Percentiles rank a stretch among this genome's conserved stretches.
phyloP scores from a whole-genome alignment of 495 filamentous ascomycete genomes.

The Amorphotheca resinae region DNA sequence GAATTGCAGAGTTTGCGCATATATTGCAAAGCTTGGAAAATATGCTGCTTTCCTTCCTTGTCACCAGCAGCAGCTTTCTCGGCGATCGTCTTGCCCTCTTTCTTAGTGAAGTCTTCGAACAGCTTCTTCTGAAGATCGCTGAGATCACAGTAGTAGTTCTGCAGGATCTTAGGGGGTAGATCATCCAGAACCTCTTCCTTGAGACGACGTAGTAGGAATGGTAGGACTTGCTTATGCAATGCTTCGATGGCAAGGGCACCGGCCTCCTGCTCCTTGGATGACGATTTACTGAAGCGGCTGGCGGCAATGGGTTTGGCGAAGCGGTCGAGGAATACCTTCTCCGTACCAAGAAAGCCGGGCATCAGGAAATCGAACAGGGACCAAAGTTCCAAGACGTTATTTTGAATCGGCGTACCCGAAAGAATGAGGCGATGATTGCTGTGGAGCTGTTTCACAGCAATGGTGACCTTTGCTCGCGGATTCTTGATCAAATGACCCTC shows the following conservation, averaged over 20 bases:
- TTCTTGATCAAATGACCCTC: constrained; percentile 99
- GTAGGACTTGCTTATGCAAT: constrained; percentile 91
- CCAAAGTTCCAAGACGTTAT: constrained; percentile 97
- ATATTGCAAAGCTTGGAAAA: constrained; percentile 97
- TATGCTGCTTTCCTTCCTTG: constrained; percentile 90
- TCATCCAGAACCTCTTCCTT: constrained; percentile 98
- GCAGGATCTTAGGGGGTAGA: constrained; percentile 92
- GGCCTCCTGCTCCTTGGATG: constrained; percentile 95
- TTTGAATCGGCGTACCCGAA: constrained; percentile 95
- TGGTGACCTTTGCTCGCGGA: constrained; percentile 81
- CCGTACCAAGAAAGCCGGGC: constrained; percentile 96
- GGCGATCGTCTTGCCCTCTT: constrained; percentile 70
- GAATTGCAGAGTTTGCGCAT: constrained; percentile 99
- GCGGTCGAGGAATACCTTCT: constrained; percentile 94
- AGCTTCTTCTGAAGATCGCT: constrained; percentile 89
- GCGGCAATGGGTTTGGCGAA: constrained; percentile 97
- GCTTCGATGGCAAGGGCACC: constrained; percentile 94
- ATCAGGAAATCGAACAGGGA: constrained; percentile 98
- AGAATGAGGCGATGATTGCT: constrained; percentile 94
- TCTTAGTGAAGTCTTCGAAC: constrained; percentile 92
- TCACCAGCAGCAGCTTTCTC: constrained; percentile 68
- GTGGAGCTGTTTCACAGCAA: constrained; percentile 74
- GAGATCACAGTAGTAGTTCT: constrained; percentile 99
- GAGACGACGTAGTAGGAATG: constrained; percentile 88
- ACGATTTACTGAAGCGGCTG: constrained; percentile 87